Base-by-base conservation (phyloP, 2,329 filamentous ascomycete species). In the Botrytis pseudocinerea region DNA sequence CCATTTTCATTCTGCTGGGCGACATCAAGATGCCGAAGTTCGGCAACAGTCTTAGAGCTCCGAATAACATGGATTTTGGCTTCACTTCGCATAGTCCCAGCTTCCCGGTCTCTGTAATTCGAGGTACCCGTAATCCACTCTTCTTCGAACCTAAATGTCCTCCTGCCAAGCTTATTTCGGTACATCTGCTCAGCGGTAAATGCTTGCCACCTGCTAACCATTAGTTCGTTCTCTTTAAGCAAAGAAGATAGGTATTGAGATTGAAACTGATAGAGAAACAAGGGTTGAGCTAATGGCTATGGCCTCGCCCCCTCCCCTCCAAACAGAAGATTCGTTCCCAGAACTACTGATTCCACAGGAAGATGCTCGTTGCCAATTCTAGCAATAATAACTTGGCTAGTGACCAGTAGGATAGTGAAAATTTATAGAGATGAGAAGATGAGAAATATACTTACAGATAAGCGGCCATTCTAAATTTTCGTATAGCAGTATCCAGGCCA, bases 121-220 rank as follows among this genome's bases (percentile, higher is more conserved):
- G 93, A 86, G 2, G 93, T 93, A 12, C 95, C 95, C 4, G 90
- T 89, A 74, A 93, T 93, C 96, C 96, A 98, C 80, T 97, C 93
- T 82, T 99, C 96, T 78, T 98, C 96, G 75, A 97, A 95, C 61
- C 95, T 88, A 82, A 98, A 98, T 70, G 89, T 91, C 73, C 95
- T 90, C 73, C 95, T 89, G 16, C 95, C 94, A 77, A 98, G 89
- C 74, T 92, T 93, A 81, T 97, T 93, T 75, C 94, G 91, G 81
- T 90, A 92, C 95, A 98, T 98, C 81, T 98, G 95, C 82, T 99
- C 96, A 10, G 93, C 94, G 0, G 95, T 98, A 79, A 97, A 98
- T 12, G 95, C 94, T 81, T 99, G 96, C 95, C 96, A 98, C 22
- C 71, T 73, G 35, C 44, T 28, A 16, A 28, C 18, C 51, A 46